These are phyloP conservation scores for Ceratorhiza oryzae-sativae DNA, from an alignment of 1,284 basidiomycete species.

Conservation along the genomic window DNA sequence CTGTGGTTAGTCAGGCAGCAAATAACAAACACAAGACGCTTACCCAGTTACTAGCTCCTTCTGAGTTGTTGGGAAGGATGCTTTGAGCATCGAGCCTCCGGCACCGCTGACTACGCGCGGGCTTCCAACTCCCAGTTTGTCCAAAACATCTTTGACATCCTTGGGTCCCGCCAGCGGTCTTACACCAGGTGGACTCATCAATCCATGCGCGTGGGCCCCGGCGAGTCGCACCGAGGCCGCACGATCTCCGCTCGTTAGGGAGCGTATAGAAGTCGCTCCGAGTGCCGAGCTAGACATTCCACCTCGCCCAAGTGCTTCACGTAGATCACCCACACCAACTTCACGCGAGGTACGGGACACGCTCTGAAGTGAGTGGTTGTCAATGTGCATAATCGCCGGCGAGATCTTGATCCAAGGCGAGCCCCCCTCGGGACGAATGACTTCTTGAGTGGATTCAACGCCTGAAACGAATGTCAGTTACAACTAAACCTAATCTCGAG, in stretches of 20 bases:
- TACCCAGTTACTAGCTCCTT: slow-evolving; percentile 53
- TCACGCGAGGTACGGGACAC: slow-evolving; percentile 74
- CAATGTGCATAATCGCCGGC: slow-evolving; percentile 84
- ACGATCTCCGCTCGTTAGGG: slow-evolving; percentile 72
- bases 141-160: slow-evolving; percentile 80
- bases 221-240: slow-evolving; percentile 53
- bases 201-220: slow-evolving; percentile 54
- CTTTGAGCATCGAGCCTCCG: slow-evolving; percentile 63
- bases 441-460: slow-evolving; percentile 66
- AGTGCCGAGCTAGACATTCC: slow-evolving; percentile 79
- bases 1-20: neutral
- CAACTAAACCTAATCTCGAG: slow-evolving; percentile 7
- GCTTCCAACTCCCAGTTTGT: slow-evolving; percentile 77
- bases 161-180: slow-evolving; percentile 65
- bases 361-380: slow-evolving; percentile 84
- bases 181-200: slow-evolving; percentile 55
- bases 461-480: slow-evolving; percentile 51
- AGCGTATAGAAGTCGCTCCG: slow-evolving; percentile 64
- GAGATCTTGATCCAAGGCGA: slow-evolving; percentile 79
- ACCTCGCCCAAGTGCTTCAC: slow-evolving; percentile 81
- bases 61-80: slow-evolving; percentile 66
- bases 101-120: slow-evolving; percentile 53
- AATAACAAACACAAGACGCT: slow-evolving; percentile 32
- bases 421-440: slow-evolving; percentile 65
- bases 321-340: slow-evolving; percentile 83